A percentile compares a stretch with the other conserved stretches of the same genome.
phyloP scores from a whole-genome alignment of 1,284 basidiomycete species.

The Leccinum subrobustum region DNA sequence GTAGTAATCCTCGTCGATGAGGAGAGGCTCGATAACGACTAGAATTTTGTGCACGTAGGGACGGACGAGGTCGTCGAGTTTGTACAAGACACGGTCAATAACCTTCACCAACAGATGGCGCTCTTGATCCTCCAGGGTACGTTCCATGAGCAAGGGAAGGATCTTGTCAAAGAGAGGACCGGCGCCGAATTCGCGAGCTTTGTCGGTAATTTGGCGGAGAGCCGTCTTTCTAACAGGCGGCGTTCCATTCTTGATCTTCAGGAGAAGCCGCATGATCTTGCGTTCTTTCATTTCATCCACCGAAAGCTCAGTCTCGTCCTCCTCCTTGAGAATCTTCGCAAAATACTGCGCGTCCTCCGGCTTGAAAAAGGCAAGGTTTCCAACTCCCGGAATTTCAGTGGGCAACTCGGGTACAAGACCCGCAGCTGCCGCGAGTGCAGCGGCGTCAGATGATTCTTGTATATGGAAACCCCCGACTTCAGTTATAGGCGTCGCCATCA shows the following conservation, averaged over 20 bases:
- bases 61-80: conserved; percentile 97
- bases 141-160: conserved; percentile 96
- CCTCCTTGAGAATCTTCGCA: conserved; percentile 92
- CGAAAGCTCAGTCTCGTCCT: conserved; percentile 91
- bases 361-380: conserved; percentile 97
- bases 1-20: conserved; percentile 99
- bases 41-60: conserved; percentile 99
- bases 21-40: conserved; percentile 97
- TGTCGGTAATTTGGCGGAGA: conserved; percentile 98
- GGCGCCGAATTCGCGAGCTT: conserved; percentile 97
- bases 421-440: conserved; percentile 81
- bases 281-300: conserved; percentile 99
- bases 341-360: conserved; percentile 98
- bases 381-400: conserved; percentile 99
- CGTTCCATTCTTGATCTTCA: conserved; percentile 99
- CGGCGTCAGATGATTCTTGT: conserved; percentile 90
- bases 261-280: conserved; percentile 98
- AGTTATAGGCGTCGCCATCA: conserved; percentile 71
- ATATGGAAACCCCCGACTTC: conserved; percentile 91
- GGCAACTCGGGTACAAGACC: conserved; percentile 93
- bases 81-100: conserved; percentile 98
- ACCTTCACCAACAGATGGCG: conserved; percentile 98
- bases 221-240: conserved; percentile 98
- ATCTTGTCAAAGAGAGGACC: conserved; percentile 99
- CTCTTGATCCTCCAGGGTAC: conserved; percentile 98